A percentile compares a stretch with the other conserved stretches of the same genome.
Evolutionary conservation across 257 asterid genomes (phyloP).

Genomic region (Apocynum venetum): DNA sequence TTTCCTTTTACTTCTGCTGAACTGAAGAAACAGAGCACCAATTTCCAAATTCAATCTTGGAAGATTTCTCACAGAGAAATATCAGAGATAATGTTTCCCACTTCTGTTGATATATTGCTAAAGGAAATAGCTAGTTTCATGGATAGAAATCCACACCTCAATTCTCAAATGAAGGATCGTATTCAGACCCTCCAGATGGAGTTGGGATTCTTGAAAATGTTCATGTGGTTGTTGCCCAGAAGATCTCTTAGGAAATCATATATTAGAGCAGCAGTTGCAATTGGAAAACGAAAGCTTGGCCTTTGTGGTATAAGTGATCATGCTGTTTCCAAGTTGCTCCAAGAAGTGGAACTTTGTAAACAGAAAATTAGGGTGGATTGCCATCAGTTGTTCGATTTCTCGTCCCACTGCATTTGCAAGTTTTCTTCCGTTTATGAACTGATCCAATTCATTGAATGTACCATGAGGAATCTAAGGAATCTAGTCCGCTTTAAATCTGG

Average conservation of each 20-base stretch:
- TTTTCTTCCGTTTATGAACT: background rate
- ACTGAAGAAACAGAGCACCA: no score
- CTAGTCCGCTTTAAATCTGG: background rate
- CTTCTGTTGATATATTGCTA: background rate
- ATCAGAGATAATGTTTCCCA: background rate
- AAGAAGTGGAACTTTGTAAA: background rate
- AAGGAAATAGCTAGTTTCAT: background rate
- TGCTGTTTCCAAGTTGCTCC: background rate
- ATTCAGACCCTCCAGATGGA: background rate
- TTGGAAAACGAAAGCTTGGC: background rate
- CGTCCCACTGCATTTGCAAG: background rate
- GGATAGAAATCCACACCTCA: background rate
- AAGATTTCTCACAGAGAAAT: background rate
- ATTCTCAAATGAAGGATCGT: background rate
- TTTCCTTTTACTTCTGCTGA: no score
- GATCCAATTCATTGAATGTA: background rate
- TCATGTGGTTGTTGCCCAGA: background rate
- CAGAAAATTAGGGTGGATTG: background rate
- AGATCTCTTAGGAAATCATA: background rate
- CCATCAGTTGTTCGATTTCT: background rate
- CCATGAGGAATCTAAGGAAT: background rate
- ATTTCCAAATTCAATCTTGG: no score
- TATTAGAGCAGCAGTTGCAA: background rate
- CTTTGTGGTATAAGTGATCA: background rate
- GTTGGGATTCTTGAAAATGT: background rate